Percentiles rank a stretch among this genome's conserved stretches.
Conservation (phyloP, 768 basidiomycete genomes). For the Suillus weaverae region DNA sequence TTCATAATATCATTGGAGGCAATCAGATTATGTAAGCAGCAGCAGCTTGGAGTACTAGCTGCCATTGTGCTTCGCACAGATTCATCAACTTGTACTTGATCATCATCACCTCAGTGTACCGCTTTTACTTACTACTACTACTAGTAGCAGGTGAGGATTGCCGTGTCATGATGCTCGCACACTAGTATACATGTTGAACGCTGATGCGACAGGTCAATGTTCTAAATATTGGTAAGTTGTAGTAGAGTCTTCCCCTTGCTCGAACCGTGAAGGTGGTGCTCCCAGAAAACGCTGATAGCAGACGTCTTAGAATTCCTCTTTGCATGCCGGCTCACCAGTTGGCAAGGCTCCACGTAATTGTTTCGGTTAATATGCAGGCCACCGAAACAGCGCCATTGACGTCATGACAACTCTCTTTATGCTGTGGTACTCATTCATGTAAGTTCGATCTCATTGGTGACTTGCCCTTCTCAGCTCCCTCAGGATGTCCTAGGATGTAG, state of each 20-base stretch:
- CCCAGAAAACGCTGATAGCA: not conserved
- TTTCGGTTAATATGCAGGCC: not conserved
- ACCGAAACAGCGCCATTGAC: not conserved
- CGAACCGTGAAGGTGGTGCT: not conserved
- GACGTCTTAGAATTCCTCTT: not conserved
- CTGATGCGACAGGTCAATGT: not conserved
- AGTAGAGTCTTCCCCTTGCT: not conserved
- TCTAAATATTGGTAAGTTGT: not conserved
- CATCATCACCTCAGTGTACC: not conserved
- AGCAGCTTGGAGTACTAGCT: too few relatives aligned
- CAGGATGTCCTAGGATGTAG: not conserved
- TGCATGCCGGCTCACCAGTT: not conserved
- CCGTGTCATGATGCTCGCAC: not conserved
- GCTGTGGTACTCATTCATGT: not conserved
- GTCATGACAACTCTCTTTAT: not conserved
- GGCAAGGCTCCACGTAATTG: not conserved
- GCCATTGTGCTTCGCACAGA: not conserved
- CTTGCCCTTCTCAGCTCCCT: not conserved
- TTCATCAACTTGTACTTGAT: not conserved
- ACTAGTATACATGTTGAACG: not conserved
- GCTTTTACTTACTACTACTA: not conserved
- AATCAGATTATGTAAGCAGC: not conserved
- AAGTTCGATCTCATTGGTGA: not conserved
- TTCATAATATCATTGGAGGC: not conserved
- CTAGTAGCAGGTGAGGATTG: not conserved